Percentiles rank a stretch among this genome's conserved stretches.
Evolutionary conservation across 768 basidiomycete species (phyloP).

Genomic region (Hypholoma fasciculare): DNA sequence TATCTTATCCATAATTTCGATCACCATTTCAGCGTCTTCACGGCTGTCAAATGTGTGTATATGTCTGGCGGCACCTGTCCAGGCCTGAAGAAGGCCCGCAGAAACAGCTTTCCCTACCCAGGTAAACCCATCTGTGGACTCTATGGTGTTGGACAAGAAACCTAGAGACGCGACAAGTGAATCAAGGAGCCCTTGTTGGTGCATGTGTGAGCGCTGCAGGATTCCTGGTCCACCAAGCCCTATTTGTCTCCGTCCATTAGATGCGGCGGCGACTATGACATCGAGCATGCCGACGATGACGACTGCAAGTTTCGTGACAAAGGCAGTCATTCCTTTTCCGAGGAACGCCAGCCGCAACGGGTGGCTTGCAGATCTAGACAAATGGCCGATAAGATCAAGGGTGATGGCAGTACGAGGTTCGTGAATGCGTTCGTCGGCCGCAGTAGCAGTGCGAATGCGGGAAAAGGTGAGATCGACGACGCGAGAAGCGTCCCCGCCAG

Average conservation of each 20-base stretch:
- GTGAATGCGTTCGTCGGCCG: conserved; percentile 15
- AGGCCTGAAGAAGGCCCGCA: neutral
- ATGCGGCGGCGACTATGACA: neutral
- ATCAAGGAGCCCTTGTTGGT: neutral
- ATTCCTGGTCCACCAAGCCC: conserved; percentile 21
- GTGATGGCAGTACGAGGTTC: conserved; percentile 21
- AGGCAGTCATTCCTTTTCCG: conserved; percentile 26
- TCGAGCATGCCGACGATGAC: conserved; percentile 22
- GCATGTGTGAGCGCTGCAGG: conserved; percentile 13
- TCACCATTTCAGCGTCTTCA: conserved; percentile 31
- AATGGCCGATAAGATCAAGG: conserved; percentile 30
- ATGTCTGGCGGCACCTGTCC: neutral
- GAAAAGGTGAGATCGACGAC: conserved; percentile 28
- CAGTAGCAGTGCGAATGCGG: conserved; percentile 23
- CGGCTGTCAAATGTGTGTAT: conserved; percentile 22
- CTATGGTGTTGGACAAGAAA: neutral
- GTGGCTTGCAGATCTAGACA: conserved; percentile 27
- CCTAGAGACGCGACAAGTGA: neutral
- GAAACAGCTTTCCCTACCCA: neutral
- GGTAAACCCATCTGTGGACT: neutral
- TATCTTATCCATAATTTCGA: conserved; percentile 23
- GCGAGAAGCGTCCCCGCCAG: conserved; percentile 25
- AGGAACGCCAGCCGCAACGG: conserved; percentile 32
- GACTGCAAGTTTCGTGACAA: conserved; percentile 30
- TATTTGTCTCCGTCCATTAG: neutral